A percentile compares a stretch with the other conserved stretches of the same genome.
phyloP scores from a whole-genome alignment of 2,329 filamentous ascomycete genomes.

The Calonectria montana region DNA sequence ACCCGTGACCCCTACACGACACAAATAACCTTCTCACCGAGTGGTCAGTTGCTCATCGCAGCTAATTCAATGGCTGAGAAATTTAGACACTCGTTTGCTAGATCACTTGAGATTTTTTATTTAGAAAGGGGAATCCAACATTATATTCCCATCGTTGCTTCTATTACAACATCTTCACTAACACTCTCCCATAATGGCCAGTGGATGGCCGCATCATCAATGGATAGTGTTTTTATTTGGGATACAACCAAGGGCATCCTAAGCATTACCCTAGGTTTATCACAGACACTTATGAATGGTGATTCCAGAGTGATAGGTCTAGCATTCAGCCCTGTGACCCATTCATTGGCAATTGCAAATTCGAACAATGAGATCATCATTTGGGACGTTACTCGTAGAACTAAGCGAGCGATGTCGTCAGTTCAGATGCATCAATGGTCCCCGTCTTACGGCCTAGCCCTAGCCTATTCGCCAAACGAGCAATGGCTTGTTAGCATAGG shows the following conservation, averaged over 20 bases:
- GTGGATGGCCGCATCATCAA: not conserved
- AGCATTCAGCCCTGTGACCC: not conserved
- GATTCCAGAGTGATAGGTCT: not conserved
- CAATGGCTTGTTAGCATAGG: not conserved
- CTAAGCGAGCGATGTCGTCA: too few species aligned
- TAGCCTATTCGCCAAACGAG: not conserved
- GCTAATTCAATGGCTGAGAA: too few species aligned
- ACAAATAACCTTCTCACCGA: not conserved
- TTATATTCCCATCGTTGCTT: not conserved
- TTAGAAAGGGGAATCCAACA: not conserved
- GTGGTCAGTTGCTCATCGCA: not conserved
- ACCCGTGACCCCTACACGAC: rapidly evolving
- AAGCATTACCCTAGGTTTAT: not conserved
- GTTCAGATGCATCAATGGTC: too few species aligned
- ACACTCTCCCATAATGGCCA: not conserved
- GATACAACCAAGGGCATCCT: not conserved
- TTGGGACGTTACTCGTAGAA: not conserved
- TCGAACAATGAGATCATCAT: not conserved
- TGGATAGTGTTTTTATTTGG: not conserved
- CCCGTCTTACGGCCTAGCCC: not conserved
- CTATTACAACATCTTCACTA: not conserved
- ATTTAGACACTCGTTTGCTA: too few species aligned
- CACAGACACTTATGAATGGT: not conserved
- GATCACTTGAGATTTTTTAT: not conserved
- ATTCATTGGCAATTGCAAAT: not conserved